phyloP scores from a whole-genome alignment of 2,329 filamentous ascomycete genomes.

The Talaromyces sp. region DNA sequence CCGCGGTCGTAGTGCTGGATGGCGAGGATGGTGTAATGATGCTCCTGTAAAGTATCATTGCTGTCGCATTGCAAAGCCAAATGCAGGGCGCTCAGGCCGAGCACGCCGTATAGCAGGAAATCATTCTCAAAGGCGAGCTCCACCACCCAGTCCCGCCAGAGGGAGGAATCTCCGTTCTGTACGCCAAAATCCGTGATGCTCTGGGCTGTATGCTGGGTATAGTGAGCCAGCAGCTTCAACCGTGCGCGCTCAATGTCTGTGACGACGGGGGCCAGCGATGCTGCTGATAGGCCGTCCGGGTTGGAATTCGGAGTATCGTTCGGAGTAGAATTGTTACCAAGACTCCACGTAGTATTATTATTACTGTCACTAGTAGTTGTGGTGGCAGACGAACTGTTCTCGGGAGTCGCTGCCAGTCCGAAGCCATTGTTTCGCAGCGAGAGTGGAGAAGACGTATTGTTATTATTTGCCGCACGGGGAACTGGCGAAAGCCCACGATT shows the following conservation, averaged over 20 bases:
- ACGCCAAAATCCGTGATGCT: conserved; percentile 4
- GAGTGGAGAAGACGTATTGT: neutral
- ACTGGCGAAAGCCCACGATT: neutral
- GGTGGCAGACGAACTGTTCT: neutral
- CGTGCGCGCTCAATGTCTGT: conserved; percentile 2
- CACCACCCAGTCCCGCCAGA: conserved; percentile 3
- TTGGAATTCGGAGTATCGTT: neutral
- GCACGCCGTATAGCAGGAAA: conserved; percentile 4
- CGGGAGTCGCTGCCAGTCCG: neutral
- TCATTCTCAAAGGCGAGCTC: conserved; percentile 8
- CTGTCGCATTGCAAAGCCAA: neutral
- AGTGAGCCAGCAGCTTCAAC: conserved; percentile 4
- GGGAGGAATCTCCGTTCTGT: neutral
- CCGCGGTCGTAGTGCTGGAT: conserved; percentile 4
- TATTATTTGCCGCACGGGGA: neutral
- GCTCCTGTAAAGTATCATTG: neutral
- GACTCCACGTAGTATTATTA: neutral
- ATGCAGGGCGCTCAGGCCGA: conserved; percentile 7
- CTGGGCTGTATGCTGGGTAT: conserved; percentile 4
- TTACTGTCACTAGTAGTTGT: too few relatives aligned
- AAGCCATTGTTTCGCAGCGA: neutral
- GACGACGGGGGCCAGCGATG: neutral
- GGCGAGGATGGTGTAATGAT: conserved; percentile 4
- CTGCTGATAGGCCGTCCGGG: neutral
- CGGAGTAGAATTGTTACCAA: neutral